Evolutionary conservation across 371 early-diverging fungal genomes (phyloP).

Genomic region (Mucor racemosus): DNA sequence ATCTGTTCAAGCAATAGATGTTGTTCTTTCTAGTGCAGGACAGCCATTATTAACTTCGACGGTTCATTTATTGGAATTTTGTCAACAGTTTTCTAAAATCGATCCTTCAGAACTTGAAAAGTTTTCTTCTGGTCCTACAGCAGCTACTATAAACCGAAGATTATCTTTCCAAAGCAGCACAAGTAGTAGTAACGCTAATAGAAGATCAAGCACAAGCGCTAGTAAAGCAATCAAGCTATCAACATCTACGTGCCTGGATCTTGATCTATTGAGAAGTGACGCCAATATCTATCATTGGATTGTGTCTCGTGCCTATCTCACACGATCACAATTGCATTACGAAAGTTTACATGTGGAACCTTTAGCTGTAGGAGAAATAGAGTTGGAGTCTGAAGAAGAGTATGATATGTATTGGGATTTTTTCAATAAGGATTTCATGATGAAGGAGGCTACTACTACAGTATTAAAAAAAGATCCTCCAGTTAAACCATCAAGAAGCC

Average conservation of each 20-base stretch:
- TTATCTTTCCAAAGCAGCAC: neutral
- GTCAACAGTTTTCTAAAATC: constrained; percentile 20
- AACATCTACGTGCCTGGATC: constrained; percentile 9
- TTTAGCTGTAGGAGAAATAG: constrained; percentile 20
- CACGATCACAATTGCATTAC: constrained; percentile 53
- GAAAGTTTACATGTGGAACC: constrained; percentile 62
- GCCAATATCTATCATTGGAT: constrained; percentile 63
- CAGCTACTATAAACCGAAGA: neutral
- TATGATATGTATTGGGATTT: constrained; percentile 25
- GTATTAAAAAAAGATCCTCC: too few relatives aligned
- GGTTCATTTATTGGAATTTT: constrained; percentile 15
- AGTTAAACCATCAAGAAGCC: neutral
- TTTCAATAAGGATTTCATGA: neutral
- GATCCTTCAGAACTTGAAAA: constrained; percentile 4
- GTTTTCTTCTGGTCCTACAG: neutral
- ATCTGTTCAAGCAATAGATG: constrained; percentile 23
- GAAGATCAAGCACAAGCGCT: neutral
- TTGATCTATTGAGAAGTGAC: constrained; percentile 53
- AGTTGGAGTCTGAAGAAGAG: constrained; percentile 38
- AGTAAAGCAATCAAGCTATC: constrained; percentile 9
- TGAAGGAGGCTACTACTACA: too few relatives aligned
- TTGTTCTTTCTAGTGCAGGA: constrained; percentile 56
- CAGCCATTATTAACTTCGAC: constrained; percentile 6
- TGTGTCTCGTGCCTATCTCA: constrained; percentile 65
- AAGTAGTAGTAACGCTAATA: neutral